Conservation (phyloP, 352 stramenopile genomes). For the Phytophthora colocasiae region DNA sequence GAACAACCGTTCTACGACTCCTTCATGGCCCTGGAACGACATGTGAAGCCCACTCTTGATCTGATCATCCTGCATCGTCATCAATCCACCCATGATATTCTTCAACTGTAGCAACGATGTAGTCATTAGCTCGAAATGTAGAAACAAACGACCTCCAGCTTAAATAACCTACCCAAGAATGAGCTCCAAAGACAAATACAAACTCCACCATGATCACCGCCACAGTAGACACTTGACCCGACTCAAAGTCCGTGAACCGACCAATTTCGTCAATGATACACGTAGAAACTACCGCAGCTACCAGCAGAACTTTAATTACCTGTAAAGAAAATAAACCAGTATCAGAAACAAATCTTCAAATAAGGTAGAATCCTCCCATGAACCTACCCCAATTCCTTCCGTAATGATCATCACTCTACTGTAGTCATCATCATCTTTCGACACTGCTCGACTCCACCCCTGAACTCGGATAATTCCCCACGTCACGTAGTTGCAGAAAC, state of each 20-base stretch:
- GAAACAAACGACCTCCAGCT: slow-evolving; percentile 1
- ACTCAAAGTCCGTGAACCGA: slow-evolving; percentile 81
- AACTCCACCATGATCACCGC: slow-evolving; percentile 83
- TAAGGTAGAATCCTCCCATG: not conserved
- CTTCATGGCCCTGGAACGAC: slow-evolving; percentile 76
- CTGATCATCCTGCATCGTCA: slow-evolving; percentile 84
- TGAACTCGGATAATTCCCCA: slow-evolving; percentile 86
- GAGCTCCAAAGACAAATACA: slow-evolving; percentile 78
- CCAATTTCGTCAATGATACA: slow-evolving; percentile 88
- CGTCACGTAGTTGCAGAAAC: slow-evolving; percentile 83
- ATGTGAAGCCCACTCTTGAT: slow-evolving; percentile 83
- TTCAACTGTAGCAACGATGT: slow-evolving; percentile 59
- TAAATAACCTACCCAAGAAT: slow-evolving; percentile 72
- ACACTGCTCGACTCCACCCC: slow-evolving; percentile 76
- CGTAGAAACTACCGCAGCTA: slow-evolving; percentile 82
- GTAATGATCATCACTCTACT: slow-evolving; percentile 90
- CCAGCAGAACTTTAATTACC: slow-evolving; percentile 86
- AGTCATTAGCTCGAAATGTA: slow-evolving; percentile 13
- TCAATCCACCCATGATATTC: slow-evolving; percentile 86
- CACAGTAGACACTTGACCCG: slow-evolving; percentile 79
- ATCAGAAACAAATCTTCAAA: slow-evolving; percentile 1
- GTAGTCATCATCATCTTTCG: slow-evolving; percentile 85
- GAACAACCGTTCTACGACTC: slow-evolving; percentile 84
- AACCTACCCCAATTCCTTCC: slow-evolving; percentile 74
- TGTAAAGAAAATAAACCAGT: slow-evolving; percentile 20